Evolutionary conservation across 371 early-diverging fungal genomes (phyloP).

Genomic region (Mucor velutinosus): DNA sequence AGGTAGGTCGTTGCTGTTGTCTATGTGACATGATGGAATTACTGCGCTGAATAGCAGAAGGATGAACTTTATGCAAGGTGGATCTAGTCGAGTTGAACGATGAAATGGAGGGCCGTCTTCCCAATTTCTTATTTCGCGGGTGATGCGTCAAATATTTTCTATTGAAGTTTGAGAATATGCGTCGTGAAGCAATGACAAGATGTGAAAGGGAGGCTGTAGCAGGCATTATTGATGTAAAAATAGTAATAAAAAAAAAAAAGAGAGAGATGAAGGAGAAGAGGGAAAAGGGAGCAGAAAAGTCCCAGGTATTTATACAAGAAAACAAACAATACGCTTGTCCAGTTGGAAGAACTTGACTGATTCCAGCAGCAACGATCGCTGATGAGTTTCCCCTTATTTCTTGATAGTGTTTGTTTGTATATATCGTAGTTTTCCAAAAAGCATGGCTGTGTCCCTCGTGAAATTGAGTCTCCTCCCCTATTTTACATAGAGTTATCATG

Average conservation of each 20-base stretch:
- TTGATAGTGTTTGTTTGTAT: constrained; percentile 2
- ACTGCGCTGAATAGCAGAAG: not conserved
- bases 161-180: constrained; percentile 18
- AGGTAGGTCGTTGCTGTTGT: not conserved
- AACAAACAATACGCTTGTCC: not conserved
- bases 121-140: not conserved
- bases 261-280: not conserved
- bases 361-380: not conserved
- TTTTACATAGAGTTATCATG: constrained; percentile 10
- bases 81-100: not conserved
- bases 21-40: not conserved
- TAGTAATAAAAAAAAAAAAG: not conserved
- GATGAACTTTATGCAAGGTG: not conserved
- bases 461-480: constrained; percentile 5
- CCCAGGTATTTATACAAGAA: not conserved
- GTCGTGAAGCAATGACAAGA: constrained; percentile 20
- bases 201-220: constrained; percentile 9
- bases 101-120: not conserved
- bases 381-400: not conserved
- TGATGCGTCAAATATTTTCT: constrained; percentile 10
- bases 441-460: constrained; percentile 11
- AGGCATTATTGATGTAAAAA: not conserved
- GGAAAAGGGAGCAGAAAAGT: constrained; percentile 2
- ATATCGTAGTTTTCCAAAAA: not conserved
- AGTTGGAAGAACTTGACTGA: too few species aligned